phyloP scores from a whole-genome alignment of 2,329 filamentous ascomycete genomes.

The Phialophora chinensis region DNA sequence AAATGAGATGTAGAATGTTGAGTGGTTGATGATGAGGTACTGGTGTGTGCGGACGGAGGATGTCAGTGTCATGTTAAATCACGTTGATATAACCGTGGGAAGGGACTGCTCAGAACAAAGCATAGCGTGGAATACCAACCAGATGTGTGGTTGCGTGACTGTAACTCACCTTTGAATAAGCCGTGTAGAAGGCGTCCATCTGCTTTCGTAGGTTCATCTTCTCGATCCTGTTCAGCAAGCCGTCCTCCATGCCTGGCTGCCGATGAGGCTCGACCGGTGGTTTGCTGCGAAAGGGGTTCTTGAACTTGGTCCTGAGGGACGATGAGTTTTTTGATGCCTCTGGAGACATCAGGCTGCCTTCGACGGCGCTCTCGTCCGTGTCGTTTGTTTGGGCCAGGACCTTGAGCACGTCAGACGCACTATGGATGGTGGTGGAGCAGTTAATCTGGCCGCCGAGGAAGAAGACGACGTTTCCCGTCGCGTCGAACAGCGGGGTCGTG shows the following conservation, averaged over 20 bases:
- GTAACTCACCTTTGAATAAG: constrained; percentile 51
- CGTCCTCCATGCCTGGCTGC: constrained; percentile 51
- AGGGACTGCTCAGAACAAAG: too few species aligned
- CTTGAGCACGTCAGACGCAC: constrained; percentile 58
- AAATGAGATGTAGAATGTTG: constrained; percentile 53
- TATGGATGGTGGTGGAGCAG: constrained; percentile 61
- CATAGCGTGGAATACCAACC: background rate
- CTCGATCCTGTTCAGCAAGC: constrained; percentile 47
- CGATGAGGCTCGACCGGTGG: constrained; percentile 28
- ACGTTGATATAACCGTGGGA: too few species aligned
- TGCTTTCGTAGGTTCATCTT: constrained; percentile 48
- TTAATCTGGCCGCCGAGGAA: constrained; percentile 65
- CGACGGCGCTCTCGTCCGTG: constrained; percentile 29
- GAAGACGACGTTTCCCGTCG: constrained; percentile 56
- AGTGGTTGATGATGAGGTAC: constrained; percentile 50
- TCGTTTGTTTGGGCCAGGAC: constrained; percentile 51
- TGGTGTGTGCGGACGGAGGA: constrained; percentile 28
- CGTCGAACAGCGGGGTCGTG: constrained; percentile 59
- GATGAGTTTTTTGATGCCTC: constrained; percentile 35
- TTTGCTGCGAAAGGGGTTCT: constrained; percentile 44
- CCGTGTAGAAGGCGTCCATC: constrained; percentile 51
- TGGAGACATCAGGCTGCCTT: background rate
- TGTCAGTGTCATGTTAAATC: background rate
- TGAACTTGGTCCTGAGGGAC: constrained; percentile 43
- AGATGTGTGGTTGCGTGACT: background rate